These are phyloP conservation scores for Coemansia sp. DNA, from an alignment of 192 early-diverging fungal genomes.

Conservation along the genomic window DNA sequence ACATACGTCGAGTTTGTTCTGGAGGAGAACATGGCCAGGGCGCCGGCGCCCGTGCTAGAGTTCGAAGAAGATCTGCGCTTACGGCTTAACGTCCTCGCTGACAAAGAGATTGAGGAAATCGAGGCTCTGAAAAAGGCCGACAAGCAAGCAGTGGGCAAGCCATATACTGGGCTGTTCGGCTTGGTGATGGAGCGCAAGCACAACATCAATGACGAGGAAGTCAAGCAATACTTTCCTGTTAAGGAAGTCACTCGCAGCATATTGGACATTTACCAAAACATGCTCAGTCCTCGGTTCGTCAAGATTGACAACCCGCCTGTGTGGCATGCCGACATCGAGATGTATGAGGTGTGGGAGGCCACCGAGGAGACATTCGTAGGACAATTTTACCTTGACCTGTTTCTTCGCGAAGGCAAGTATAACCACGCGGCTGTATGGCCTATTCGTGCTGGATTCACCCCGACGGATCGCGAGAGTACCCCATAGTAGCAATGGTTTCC, in stretches of 20 bases:
- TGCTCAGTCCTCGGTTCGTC: conserved; percentile 69
- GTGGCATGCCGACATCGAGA: conserved; percentile 81
- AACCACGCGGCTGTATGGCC: conserved; percentile 81
- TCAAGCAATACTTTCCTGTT: conserved; percentile 81
- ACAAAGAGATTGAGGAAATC: conserved; percentile 63
- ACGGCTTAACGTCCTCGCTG: conserved; percentile 60
- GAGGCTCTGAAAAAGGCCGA: conserved; percentile 65
- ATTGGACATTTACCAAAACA: conserved; percentile 73
- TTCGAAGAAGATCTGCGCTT: conserved; percentile 67
- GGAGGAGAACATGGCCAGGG: conserved; percentile 83
- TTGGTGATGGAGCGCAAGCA: conserved; percentile 72
- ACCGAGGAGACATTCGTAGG: conserved; percentile 62
- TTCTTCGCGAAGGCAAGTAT: conserved; percentile 73
- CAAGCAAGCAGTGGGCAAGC: conserved; percentile 49
- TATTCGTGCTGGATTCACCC: conserved; percentile 66
- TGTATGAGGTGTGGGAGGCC: conserved; percentile 77
- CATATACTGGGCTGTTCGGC: conserved; percentile 65
- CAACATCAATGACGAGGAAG: conserved; percentile 71
- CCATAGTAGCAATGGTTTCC: conserved; percentile 73
- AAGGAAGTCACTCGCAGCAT: conserved; percentile 65
- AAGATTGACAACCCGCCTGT: conserved; percentile 61
- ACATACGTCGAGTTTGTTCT: conserved; percentile 72
- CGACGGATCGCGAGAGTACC: conserved; percentile 61
- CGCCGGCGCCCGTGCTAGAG: conserved; percentile 60
- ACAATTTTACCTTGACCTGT: conserved; percentile 76